A percentile compares a stretch with the other conserved stretches of the same genome.
phyloP scores from a whole-genome alignment of 1,284 basidiomycete genomes.

The Clitocybe nebularis region DNA sequence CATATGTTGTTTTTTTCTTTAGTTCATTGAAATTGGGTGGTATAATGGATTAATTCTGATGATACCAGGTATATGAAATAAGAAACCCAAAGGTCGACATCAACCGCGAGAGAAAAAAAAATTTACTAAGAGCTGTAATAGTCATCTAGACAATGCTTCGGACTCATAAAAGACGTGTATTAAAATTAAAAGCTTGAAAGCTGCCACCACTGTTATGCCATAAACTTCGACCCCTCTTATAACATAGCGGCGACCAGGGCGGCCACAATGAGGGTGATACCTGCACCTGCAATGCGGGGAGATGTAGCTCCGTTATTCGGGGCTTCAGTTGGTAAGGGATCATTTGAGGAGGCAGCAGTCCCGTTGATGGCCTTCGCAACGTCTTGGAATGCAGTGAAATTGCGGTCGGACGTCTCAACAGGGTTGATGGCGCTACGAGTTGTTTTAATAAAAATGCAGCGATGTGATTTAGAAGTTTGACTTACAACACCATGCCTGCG shows the following conservation, averaged over 20 bases:
- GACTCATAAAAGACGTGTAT: slow-evolving; percentile 18
- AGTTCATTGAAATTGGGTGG: too few relatives aligned
- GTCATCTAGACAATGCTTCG: slow-evolving; percentile 28
- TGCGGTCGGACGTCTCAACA: slow-evolving; percentile 39
- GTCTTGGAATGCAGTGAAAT: slow-evolving; percentile 54
- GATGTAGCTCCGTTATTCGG: slow-evolving; percentile 24
- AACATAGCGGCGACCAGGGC: slow-evolving; percentile 23
- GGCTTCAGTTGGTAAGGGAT: slow-evolving; percentile 20
- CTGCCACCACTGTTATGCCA: too few relatives aligned
- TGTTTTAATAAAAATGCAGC: not conserved
- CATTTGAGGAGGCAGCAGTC: slow-evolving; percentile 27
- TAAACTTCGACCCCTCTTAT: too few relatives aligned
- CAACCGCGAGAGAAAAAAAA: slow-evolving; percentile 14
- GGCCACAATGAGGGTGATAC: slow-evolving; percentile 22
- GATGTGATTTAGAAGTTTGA: slow-evolving; percentile 5
- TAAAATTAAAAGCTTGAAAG: slow-evolving; percentile 10
- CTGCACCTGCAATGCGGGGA: slow-evolving; percentile 25
- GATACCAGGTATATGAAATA: slow-evolving; percentile 21
- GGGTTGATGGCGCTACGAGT: slow-evolving; percentile 43
- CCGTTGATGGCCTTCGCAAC: slow-evolving; percentile 43
- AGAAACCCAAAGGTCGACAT: slow-evolving; percentile 11
- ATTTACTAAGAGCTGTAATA: slow-evolving; percentile 14
- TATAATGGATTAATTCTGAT: slow-evolving; percentile 14
- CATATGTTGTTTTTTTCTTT: too few relatives aligned
- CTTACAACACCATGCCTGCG: slow-evolving; percentile 51